Evolutionary conservation across 495 filamentous ascomycete genomes (phyloP).

Genomic region (Parathielavia appendiculata): DNA sequence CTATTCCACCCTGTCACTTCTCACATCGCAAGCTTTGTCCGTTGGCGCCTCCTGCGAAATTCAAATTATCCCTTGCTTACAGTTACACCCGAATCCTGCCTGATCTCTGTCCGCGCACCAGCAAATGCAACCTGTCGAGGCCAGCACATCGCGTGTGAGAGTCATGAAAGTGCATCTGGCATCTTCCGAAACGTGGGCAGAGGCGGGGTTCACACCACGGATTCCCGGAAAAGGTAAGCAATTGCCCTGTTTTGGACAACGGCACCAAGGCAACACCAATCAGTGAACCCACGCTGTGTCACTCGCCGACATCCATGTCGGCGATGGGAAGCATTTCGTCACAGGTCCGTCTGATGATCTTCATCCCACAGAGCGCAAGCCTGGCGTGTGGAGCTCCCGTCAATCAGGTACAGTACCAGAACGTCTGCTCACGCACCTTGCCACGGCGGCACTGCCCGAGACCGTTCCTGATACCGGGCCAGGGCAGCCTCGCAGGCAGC

Average conservation of each 20-base stretch:
- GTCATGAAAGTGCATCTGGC: conserved; percentile 7
- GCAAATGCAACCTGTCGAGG: conserved; percentile 2
- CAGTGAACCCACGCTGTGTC: conserved; percentile 9
- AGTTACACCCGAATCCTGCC: conserved; percentile 5
- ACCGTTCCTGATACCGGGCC: conserved; percentile 3
- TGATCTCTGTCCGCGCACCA: conserved; percentile 5
- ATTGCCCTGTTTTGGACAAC: neutral
- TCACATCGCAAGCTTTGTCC: too few species aligned
- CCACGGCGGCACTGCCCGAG: conserved; percentile 4
- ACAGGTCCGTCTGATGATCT: conserved; percentile 10
- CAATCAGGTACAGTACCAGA: neutral
- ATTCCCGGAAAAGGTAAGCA: conserved; percentile 2
- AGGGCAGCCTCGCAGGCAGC: neutral
- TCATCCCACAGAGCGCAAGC: conserved; percentile 17
- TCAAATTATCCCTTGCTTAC: conserved; percentile 7
- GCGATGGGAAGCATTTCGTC: conserved; percentile 3
- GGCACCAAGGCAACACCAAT: conserved; percentile 4
- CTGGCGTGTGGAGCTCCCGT: conserved; percentile 11
- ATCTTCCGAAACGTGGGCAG: conserved; percentile 5
- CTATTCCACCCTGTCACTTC: neutral
- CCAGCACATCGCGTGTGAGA: conserved; percentile 9
- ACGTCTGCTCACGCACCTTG: conserved; percentile 4
- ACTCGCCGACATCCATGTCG: conserved; percentile 5
- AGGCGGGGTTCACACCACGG: conserved; percentile 4
- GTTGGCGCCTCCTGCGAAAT: neutral